Evolutionary conservation across 2,329 filamentous ascomycete species (phyloP).

Genomic region (Pseudonectria foliicola): DNA sequence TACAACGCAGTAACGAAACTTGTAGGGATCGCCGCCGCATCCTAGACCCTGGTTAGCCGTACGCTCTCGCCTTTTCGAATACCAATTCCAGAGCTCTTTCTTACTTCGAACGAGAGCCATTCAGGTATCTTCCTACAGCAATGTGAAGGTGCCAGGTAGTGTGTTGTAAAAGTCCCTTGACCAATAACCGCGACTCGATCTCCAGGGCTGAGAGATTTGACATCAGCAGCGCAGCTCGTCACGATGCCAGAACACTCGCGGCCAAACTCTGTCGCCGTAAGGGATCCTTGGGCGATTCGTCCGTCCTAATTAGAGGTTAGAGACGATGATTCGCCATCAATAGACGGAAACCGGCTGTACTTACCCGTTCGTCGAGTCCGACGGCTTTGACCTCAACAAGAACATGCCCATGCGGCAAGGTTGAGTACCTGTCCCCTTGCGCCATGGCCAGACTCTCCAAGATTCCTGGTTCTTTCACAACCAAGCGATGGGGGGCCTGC

Average conservation of each 20-base stretch:
- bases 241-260: conserved; percentile 16
- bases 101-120: conserved; percentile 17
- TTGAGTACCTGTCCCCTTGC: conserved; percentile 3
- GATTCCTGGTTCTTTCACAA: conserved; percentile 15
- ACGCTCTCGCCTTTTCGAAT: neutral
- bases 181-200: conserved; percentile 16
- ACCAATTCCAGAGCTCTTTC: neutral
- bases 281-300: conserved; percentile 13
- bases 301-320: conserved; percentile 12
- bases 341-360: neutral
- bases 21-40: conserved; percentile 13
- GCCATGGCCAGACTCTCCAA: conserved; percentile 14
- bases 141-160: conserved; percentile 10
- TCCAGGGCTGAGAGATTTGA: conserved; percentile 8
- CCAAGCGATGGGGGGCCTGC: conserved; percentile 8
- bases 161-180: conserved; percentile 14
- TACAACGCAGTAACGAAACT: conserved; percentile 15
- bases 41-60: conserved; percentile 5
- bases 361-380: conserved; percentile 15
- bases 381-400: conserved; percentile 15
- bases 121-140: conserved; percentile 15
- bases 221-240: conserved; percentile 7
- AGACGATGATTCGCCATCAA: neutral
- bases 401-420: conserved; percentile 10
- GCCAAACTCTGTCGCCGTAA: conserved; percentile 12